These are phyloP conservation scores for Aphanomyces stellatus DNA, from an alignment of 352 stramenopile genomes.

Conservation along the genomic window DNA sequence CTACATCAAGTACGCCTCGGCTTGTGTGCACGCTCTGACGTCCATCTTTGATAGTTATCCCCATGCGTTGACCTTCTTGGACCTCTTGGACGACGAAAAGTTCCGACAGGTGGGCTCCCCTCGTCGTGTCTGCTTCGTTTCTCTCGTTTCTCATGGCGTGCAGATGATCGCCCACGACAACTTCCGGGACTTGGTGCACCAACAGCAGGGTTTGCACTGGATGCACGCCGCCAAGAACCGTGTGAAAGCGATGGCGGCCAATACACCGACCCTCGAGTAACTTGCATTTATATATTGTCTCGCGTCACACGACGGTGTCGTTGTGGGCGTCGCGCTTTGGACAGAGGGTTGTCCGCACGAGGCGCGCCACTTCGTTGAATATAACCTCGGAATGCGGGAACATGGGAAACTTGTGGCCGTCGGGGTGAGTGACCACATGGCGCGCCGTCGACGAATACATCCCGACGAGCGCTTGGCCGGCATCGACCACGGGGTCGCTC, in stretches of 20 bases:
- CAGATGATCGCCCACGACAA: slow-evolving; percentile 81
- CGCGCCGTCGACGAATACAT: slow-evolving; percentile 22
- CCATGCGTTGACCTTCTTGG: slow-evolving; percentile 80
- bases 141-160: neutral
- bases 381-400: slow-evolving; percentile 21
- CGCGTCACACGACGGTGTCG: neutral
- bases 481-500: slow-evolving; percentile 34
- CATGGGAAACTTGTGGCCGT: slow-evolving; percentile 30
- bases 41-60: slow-evolving; percentile 41
- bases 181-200: slow-evolving; percentile 81
- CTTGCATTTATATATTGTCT: neutral
- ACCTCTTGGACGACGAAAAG: slow-evolving; percentile 79
- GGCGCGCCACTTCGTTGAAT: slow-evolving; percentile 23
- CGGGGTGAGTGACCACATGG: slow-evolving; percentile 23
- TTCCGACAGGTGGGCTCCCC: slow-evolving; percentile 52
- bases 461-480: slow-evolving; percentile 29
- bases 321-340: neutral
- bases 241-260: slow-evolving; percentile 25
- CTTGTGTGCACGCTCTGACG: neutral
- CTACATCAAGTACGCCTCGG: slow-evolving; percentile 69
- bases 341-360: neutral
- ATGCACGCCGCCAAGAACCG: slow-evolving; percentile 82
- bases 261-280: neutral
- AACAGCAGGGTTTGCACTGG: slow-evolving; percentile 87
- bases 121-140: too few species aligned